Percentiles rank a stretch among this genome's conserved stretches.
Evolutionary conservation across 2,329 filamentous ascomycete genomes (phyloP).

Genomic region (Sclerotinia trifoliorum): DNA sequence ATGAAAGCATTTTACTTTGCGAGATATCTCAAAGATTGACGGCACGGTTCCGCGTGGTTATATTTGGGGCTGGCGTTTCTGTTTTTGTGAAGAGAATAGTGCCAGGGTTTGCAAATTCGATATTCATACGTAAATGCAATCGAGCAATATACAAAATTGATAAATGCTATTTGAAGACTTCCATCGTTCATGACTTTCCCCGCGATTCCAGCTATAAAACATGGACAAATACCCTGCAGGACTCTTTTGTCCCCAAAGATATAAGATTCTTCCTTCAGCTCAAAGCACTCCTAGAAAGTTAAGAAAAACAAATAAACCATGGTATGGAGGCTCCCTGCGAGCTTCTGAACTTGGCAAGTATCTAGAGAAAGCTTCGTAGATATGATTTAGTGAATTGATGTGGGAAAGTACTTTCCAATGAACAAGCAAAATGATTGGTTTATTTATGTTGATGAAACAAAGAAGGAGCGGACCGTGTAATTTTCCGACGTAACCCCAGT

Average conservation of each 20-base stretch:
- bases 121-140: background rate
- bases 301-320: background rate
- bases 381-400: background rate
- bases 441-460: slow-evolving; percentile 4
- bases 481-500: slow-evolving; percentile 18
- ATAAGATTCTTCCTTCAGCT: background rate
- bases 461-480: slow-evolving; percentile 14
- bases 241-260: background rate
- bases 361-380: background rate
- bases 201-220: background rate
- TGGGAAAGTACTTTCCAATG: background rate
- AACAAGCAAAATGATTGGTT: slow-evolving; percentile 8
- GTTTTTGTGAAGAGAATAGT: slow-evolving; percentile 13
- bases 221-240: background rate
- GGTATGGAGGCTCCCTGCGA: background rate
- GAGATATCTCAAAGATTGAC: slow-evolving; percentile 12
- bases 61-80: slow-evolving; percentile 20
- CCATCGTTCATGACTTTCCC: background rate
- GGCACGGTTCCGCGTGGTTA: slow-evolving; percentile 18
- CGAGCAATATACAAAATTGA: slow-evolving; percentile 17
- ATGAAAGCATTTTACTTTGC: slow-evolving; percentile 18
- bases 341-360: background rate
- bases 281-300: background rate
- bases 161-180: background rate
- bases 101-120: background rate